A percentile compares a stretch with the other conserved stretches of the same genome.
phyloP scores from a whole-genome alignment of 2,329 filamentous ascomycete species.

The Metarhizium humberi region DNA sequence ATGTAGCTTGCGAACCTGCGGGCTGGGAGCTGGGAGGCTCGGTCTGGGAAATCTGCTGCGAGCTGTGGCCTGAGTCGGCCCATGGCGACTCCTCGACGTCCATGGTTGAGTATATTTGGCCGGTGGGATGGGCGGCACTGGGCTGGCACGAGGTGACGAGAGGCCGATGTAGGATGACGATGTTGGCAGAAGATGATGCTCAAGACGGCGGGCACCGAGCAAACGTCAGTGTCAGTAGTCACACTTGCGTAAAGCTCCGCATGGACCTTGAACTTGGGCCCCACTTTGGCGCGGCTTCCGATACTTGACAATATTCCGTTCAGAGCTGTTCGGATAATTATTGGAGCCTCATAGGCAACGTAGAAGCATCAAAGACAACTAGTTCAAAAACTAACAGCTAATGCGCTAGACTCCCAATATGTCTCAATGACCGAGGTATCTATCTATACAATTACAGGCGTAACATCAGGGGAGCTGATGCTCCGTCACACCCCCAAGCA shows the following conservation, averaged over 20 bases:
- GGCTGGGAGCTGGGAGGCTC: constrained; percentile 21
- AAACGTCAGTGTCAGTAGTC: constrained; percentile 2
- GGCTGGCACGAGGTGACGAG: neutral
- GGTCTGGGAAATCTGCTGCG: constrained; percentile 20
- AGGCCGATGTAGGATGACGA: neutral
- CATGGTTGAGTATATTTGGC: constrained; percentile 22
- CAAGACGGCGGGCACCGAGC: constrained; percentile 1
- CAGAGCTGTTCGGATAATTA: too few relatives aligned
- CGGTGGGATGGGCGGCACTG: neutral
- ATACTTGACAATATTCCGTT: too few relatives aligned
- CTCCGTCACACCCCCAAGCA: neutral
- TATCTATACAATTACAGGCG: neutral
- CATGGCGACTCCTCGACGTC: constrained; percentile 45
- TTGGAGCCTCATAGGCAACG: too few relatives aligned
- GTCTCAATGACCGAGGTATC: neutral
- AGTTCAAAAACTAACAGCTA: neutral
- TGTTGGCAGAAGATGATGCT: neutral
- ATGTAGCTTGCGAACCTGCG: constrained; percentile 8
- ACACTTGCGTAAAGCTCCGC: constrained; percentile 4
- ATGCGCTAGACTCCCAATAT: neutral
- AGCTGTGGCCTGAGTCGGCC: constrained; percentile 35
- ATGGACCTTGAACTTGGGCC: neutral
- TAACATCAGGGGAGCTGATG: neutral
- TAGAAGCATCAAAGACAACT: neutral
- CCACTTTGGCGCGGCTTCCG: constrained; percentile 1